Evolutionary conservation across 2,329 filamentous ascomycete genomes (phyloP), one percentile per base, ranked within the genome.

Genomic region (Lithohypha guttulata): DNA sequence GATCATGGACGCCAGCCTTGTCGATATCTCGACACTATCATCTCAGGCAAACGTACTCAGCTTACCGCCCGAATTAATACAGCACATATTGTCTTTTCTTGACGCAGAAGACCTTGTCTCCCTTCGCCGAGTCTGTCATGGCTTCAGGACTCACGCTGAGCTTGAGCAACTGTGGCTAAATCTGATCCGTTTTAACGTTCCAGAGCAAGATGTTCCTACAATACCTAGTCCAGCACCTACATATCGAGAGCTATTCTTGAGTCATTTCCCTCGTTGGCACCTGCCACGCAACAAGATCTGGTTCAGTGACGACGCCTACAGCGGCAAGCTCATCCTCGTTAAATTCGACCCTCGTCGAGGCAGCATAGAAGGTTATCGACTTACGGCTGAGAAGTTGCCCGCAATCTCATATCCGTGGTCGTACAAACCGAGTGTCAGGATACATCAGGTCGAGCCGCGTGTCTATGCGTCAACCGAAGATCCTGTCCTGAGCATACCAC

Each of bases 201-300:
- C 80, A 0, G 61, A 71, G 22, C 54, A 65, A 39, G 46, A 51
- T 9, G 52, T 58, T 13, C 61, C 86, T 19, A 59, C 60, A 1
- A 66, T 78, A 0, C 69, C 67, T 5, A 46, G 43, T 28, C 78
- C 79, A 5, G 78, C 71, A 52, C 50, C 62, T 2, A 77, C 69
- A 17, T 94, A 79, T 59, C 75, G 74, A 42, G 70, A 81, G 18
- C 71, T 94, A 2, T 94, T 82, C 56, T 64, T 71, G 28, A 70
- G 77, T 14, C 82, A 91, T 55, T 73, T 91, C 47, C 79, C 81
- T 0, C 76, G 79, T 51, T 95, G 87, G 87, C 94, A 93, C 53
- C 66, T 95, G 1, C 70, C 83, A 0, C 76, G 73, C 36, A 69
- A 83, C 55, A 87, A 83, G 59, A 66, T 95, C 47, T 95, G 87